Percentiles rank a stretch among this genome's conserved stretches.
These are phyloP conservation scores for Verticillium zaregamsianum DNA, from an alignment of 2,329 filamentous ascomycete species.

Conservation along the genomic window DNA sequence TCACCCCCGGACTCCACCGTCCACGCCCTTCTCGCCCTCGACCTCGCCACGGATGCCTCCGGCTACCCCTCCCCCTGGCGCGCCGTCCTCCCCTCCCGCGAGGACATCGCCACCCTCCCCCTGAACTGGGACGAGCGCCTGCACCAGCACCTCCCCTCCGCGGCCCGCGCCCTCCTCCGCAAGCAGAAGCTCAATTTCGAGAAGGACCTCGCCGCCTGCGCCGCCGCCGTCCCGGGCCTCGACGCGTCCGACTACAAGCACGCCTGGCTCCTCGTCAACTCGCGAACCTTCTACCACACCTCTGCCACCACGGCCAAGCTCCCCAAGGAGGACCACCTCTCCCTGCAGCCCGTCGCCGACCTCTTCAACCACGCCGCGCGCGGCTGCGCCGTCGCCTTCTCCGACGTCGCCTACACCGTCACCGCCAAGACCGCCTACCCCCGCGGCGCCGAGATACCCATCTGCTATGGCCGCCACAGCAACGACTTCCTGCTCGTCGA, in stretches of 20 bases:
- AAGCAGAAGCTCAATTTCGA: constrained; percentile 46
- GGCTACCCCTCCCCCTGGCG: constrained; percentile 54
- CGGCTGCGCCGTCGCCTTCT: constrained; percentile 49
- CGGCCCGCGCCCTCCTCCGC: constrained; percentile 39
- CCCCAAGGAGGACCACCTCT: constrained; percentile 55
- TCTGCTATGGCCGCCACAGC: constrained; percentile 66
- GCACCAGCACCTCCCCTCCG: constrained; percentile 40
- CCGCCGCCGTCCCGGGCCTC: constrained; percentile 21
- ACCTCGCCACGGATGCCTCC: constrained; percentile 52
- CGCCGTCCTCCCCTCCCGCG: constrained; percentile 59
- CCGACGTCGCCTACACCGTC: constrained; percentile 49
- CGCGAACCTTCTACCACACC: constrained; percentile 57
- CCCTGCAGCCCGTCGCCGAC: constrained; percentile 68
- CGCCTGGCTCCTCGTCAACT: constrained; percentile 58
- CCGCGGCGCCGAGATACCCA: constrained; percentile 60
- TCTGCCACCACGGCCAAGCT: constrained; percentile 38
- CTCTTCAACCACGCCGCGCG: constrained; percentile 58
- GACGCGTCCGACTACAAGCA: constrained; percentile 43
- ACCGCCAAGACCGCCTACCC: constrained; percentile 45
- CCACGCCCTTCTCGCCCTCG: constrained; percentile 70
- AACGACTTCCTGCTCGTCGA: constrained; percentile 71
- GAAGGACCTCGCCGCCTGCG: constrained; percentile 32
- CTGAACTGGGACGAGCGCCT: constrained; percentile 44
- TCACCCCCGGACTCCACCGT: constrained; percentile 46
- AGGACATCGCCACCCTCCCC: constrained; percentile 52